Conservation (phyloP, 1,139 yeast genomes). For the Lodderomyces oxycetoniae region DNA sequence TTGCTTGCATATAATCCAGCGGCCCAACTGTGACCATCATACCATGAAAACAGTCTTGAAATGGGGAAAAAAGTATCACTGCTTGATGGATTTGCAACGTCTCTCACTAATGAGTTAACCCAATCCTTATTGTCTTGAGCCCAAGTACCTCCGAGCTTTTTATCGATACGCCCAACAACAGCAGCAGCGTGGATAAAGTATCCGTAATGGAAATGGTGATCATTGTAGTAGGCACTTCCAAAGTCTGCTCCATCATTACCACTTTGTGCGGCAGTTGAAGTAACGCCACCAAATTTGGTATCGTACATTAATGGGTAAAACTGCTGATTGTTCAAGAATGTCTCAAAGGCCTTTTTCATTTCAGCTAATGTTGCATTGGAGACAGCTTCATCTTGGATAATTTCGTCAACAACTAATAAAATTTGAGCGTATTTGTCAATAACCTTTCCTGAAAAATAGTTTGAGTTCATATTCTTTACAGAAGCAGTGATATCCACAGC, state of each 20-base stretch:
- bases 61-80: slow-evolving; percentile 68
- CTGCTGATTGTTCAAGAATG: slow-evolving; percentile 49
- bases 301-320: slow-evolving; percentile 64
- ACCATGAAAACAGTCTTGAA: slow-evolving; percentile 76
- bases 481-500: slow-evolving; percentile 52
- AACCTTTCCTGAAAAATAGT: slow-evolving; percentile 67
- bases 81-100: slow-evolving; percentile 68
- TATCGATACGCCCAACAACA: slow-evolving; percentile 61
- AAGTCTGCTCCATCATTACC: slow-evolving; percentile 43
- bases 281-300: slow-evolving; percentile 60
- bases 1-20: slow-evolving; percentile 64
- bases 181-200: slow-evolving; percentile 78
- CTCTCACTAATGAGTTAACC: slow-evolving; percentile 44
- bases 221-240: slow-evolving; percentile 70
- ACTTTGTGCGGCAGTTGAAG: slow-evolving; percentile 55
- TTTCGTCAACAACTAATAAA: slow-evolving; percentile 56
- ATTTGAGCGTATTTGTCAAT: slow-evolving; percentile 73
- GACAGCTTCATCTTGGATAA: slow-evolving; percentile 50
- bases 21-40: slow-evolving; percentile 83
- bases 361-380: slow-evolving; percentile 44
- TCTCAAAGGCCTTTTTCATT: slow-evolving; percentile 50
- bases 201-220: slow-evolving; percentile 81
- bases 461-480: slow-evolving; percentile 46
- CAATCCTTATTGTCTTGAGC: slow-evolving; percentile 47
- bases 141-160: slow-evolving; percentile 50